Percentiles rank a stretch among this genome's conserved stretches.
Conservation (phyloP, 495 filamentous ascomycete species). For the Apodospora peruviana region DNA sequence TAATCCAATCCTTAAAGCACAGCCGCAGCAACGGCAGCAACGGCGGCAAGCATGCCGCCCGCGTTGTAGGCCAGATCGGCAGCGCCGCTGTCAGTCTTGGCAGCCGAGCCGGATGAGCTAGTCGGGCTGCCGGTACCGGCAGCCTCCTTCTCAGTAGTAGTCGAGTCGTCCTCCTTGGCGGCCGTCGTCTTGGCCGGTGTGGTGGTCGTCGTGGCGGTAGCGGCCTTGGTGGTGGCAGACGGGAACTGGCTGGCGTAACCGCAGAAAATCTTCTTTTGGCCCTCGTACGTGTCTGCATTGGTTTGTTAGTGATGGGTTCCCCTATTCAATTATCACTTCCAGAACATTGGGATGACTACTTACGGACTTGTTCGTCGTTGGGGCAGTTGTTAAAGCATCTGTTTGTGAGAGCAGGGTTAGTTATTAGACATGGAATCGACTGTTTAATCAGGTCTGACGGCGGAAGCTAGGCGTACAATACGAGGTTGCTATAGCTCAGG, state of each 20-base stretch:
- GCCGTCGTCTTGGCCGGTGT: conserved; percentile 8
- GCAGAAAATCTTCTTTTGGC: conserved; percentile 38
- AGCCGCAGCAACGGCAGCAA: conserved; percentile 29
- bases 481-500: conserved; percentile 27
- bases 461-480: conserved; percentile 26
- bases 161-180: neutral
- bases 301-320: neutral
- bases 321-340: too few relatives aligned
- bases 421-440: neutral
- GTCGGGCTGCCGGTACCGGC: conserved; percentile 10
- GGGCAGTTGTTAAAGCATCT: conserved; percentile 49
- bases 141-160: conserved; percentile 5
- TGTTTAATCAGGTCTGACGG: neutral
- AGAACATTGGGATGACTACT: too few relatives aligned
- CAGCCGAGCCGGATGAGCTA: conserved; percentile 14
- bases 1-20: conserved; percentile 19
- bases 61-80: conserved; percentile 27
- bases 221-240: conserved; percentile 14
- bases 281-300: conserved; percentile 10
- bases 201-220: conserved; percentile 5
- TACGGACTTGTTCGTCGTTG: conserved; percentile 32
- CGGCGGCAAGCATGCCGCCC: conserved; percentile 24
- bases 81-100: conserved; percentile 22
- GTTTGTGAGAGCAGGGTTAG: neutral
- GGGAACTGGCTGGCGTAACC: conserved; percentile 31